These are phyloP conservation scores for Fonsecaea erecta DNA, from an alignment of 2,329 filamentous ascomycete species.

Conservation along the genomic window DNA sequence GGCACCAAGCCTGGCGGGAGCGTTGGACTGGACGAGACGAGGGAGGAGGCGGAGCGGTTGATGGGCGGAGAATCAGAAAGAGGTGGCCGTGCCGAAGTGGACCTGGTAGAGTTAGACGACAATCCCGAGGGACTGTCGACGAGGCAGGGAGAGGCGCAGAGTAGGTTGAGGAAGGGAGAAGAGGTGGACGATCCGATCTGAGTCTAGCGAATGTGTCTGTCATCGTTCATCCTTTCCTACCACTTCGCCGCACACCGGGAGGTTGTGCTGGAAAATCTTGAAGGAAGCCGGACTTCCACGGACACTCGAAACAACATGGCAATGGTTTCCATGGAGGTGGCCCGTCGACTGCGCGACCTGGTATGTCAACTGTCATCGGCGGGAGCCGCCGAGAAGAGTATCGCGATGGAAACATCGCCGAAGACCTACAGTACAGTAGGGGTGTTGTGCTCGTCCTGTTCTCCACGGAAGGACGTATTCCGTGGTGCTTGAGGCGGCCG, in stretches of 20 bases:
- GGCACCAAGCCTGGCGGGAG: conserved; percentile 22
- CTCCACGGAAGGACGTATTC: neutral
- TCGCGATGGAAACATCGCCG: neutral
- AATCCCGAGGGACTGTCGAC: neutral
- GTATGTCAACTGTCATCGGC: neutral
- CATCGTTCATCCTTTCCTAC: neutral
- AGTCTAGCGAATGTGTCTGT: neutral
- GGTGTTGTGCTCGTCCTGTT: neutral
- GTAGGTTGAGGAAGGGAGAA: conserved; percentile 22
- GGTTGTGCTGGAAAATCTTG: neutral
- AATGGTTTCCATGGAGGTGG: neutral
- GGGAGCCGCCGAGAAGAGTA: neutral
- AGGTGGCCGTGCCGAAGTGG: conserved; percentile 15
- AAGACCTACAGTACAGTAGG: neutral
- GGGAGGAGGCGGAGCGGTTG: conserved; percentile 28
- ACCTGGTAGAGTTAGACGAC: conserved; percentile 31
- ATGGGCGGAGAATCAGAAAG: conserved; percentile 14
- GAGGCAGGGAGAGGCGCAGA: conserved; percentile 12
- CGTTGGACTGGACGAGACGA: conserved; percentile 22
- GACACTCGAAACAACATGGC: neutral
- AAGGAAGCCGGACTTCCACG: neutral
- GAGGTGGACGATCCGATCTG: conserved; percentile 32
- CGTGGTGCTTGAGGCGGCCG: neutral
- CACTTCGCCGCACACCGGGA: neutral
- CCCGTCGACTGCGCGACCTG: neutral